Evolutionary conservation across 768 basidiomycete species (phyloP).

Genomic region (Phylloporus rhodoxanthus): DNA sequence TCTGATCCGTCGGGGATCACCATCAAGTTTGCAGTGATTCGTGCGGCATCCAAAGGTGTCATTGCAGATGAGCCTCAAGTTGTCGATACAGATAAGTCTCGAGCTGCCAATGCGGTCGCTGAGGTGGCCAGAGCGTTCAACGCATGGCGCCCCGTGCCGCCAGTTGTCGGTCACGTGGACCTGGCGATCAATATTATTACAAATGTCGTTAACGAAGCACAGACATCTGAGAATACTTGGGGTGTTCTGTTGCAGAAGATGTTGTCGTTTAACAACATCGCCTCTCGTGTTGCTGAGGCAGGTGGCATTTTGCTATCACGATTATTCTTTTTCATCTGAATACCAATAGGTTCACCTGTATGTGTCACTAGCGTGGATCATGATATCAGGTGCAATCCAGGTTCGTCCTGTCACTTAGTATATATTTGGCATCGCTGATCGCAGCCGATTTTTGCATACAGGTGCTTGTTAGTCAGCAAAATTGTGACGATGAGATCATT

Average conservation of each 20-base stretch:
- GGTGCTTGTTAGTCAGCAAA: background rate
- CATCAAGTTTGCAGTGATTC: no score
- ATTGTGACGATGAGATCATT: background rate
- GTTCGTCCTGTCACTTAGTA: background rate
- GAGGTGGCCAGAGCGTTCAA: no score
- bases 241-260: background rate
- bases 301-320: background rate
- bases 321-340: background rate
- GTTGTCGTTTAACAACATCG: background rate
- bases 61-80: background rate
- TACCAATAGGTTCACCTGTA: slow-evolving; percentile 3
- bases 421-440: background rate
- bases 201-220: background rate
- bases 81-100: no score
- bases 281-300: background rate
- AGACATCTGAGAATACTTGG: background rate
- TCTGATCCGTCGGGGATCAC: background rate
- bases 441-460: background rate
- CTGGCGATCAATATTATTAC: no score
- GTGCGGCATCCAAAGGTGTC: background rate
- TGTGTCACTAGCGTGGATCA: background rate
- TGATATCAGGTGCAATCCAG: background rate
- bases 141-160: background rate
- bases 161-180: no score
- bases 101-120: no score